These are phyloP conservation scores for Tetradesmus lagerheimii DNA, from an alignment of 139 green algal species.

Conservation along the genomic window DNA sequence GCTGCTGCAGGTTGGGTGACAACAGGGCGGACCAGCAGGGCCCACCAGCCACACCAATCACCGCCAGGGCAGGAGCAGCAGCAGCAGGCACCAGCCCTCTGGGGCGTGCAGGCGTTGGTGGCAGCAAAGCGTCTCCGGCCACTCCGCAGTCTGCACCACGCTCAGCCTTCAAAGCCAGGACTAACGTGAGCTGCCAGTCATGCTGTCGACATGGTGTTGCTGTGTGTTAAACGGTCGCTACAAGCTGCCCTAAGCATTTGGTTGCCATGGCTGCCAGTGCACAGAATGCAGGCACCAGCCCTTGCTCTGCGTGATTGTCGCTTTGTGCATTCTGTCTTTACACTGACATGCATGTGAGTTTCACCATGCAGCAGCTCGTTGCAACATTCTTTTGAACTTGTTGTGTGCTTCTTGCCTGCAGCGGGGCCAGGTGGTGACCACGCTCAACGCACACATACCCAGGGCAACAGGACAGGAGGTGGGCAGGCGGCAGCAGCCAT, in stretches of 20 bases:
- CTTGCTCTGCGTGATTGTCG: background rate
- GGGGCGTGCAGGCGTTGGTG: background rate
- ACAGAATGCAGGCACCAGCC: background rate
- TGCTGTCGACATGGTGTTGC: background rate
- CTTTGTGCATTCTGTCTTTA: too few species aligned
- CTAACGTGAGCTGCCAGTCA: slow-evolving; percentile 34
- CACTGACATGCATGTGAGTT: too few species aligned
- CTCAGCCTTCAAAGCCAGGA: slow-evolving; percentile 47
- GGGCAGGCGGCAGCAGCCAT: background rate
- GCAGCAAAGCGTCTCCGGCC: slow-evolving; percentile 23
- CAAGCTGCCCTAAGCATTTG: background rate
- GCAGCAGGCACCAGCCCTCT: background rate
- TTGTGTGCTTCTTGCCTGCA: background rate
- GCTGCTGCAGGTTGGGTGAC: slow-evolving; percentile 1
- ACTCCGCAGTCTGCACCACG: slow-evolving; percentile 43
- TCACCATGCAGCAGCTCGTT: background rate
- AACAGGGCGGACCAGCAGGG: background rate
- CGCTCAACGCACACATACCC: slow-evolving; percentile 37
- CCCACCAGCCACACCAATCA: slow-evolving; percentile 25
- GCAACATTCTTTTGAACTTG: background rate
- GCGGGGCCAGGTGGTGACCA: slow-evolving; percentile 36
- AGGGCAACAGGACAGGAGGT: slow-evolving; percentile 3
- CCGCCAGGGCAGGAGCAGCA: slow-evolving; percentile 18
- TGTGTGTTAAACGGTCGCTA: background rate
- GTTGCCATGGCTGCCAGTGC: background rate